These are phyloP conservation scores for Mycena haematopus DNA, from an alignment of 768 basidiomycete species.

Conservation along the genomic window DNA sequence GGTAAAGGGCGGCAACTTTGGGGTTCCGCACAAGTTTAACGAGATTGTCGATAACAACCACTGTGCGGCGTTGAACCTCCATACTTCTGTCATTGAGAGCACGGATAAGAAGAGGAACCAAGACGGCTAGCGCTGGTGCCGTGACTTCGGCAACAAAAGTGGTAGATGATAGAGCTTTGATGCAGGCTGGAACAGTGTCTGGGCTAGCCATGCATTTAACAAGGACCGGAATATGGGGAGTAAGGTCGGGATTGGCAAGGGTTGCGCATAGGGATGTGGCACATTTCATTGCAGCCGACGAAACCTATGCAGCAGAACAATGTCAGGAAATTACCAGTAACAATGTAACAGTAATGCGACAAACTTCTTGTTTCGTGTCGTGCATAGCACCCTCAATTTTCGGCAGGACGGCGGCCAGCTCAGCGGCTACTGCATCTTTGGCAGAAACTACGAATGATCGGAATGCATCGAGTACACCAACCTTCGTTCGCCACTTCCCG, in stretches of 20 bases:
- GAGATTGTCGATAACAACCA: constrained; percentile 94
- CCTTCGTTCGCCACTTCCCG: constrained; percentile 94
- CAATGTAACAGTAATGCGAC: constrained; percentile 30
- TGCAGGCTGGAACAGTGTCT: constrained; percentile 85
- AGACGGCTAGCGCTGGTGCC: constrained; percentile 93
- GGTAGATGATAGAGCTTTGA: constrained; percentile 93
- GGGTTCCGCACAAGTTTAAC: constrained; percentile 97
- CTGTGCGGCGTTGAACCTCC: constrained; percentile 94
- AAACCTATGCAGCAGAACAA: constrained; percentile 59
- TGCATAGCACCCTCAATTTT: constrained; percentile 92
- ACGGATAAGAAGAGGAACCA: constrained; percentile 89
- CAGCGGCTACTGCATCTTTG: constrained; percentile 78
- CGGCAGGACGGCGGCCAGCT: constrained; percentile 83
- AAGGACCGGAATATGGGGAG: constrained; percentile 85
- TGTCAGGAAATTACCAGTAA: neutral
- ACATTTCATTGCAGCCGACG: constrained; percentile 85
- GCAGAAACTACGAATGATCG: constrained; percentile 74
- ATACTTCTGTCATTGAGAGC: constrained; percentile 95
- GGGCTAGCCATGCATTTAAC: constrained; percentile 96
- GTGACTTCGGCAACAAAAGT: constrained; percentile 98
- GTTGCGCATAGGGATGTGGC: constrained; percentile 89
- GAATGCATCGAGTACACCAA: constrained; percentile 90
- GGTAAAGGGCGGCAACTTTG: constrained; percentile 86
- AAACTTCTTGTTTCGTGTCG: constrained; percentile 93
- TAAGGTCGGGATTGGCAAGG: constrained; percentile 91